phyloP scores from a whole-genome alignment of 768 basidiomycete genomes.

The Phylloporus sp. region DNA sequence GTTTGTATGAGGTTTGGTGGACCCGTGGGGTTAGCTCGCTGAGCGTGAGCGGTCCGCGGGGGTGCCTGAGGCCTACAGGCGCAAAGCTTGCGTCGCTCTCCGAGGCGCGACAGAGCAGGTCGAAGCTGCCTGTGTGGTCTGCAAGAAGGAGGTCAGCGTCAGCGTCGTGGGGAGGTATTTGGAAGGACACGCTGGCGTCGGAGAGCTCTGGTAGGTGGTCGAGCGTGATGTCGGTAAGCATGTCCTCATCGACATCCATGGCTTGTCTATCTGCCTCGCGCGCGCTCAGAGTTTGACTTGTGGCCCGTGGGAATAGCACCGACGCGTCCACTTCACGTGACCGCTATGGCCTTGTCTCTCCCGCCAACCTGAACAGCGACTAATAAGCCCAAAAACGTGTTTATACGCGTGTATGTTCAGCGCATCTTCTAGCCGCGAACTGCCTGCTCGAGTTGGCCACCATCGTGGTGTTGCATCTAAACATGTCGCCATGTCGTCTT shows the following conservation, averaged over 20 bases:
- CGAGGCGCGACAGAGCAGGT: constrained; percentile 35
- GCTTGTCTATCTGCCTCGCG: not conserved
- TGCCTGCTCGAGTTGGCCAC: not conserved
- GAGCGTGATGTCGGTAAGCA: constrained; percentile 42
- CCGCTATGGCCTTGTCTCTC: not conserved
- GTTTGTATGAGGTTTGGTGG: constrained; percentile 1
- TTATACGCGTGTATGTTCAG: not conserved
- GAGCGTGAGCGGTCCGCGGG: constrained; percentile 35
- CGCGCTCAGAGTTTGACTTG: constrained; percentile 5
- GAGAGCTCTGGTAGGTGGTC: constrained; percentile 56
- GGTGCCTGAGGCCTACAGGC: constrained; percentile 27
- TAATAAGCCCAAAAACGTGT: not conserved
- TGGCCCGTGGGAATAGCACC: constrained; percentile 19
- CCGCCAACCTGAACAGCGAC: not conserved
- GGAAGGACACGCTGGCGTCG: constrained; percentile 39
- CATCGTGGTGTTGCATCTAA: constrained; percentile 6
- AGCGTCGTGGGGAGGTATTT: constrained; percentile 42
- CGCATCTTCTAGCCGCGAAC: not conserved
- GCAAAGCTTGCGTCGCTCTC: constrained; percentile 36
- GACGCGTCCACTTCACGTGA: constrained; percentile 32
- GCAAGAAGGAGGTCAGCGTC: constrained; percentile 34
- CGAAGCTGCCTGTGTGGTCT: constrained; percentile 38
- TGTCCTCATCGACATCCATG: constrained; percentile 21
- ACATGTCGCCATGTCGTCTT: constrained; percentile 15
- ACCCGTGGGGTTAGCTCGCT: constrained; percentile 42